Evolutionary conservation across 2,329 filamentous ascomycete genomes (phyloP).

Genomic region (Colletotrichum sidae): DNA sequence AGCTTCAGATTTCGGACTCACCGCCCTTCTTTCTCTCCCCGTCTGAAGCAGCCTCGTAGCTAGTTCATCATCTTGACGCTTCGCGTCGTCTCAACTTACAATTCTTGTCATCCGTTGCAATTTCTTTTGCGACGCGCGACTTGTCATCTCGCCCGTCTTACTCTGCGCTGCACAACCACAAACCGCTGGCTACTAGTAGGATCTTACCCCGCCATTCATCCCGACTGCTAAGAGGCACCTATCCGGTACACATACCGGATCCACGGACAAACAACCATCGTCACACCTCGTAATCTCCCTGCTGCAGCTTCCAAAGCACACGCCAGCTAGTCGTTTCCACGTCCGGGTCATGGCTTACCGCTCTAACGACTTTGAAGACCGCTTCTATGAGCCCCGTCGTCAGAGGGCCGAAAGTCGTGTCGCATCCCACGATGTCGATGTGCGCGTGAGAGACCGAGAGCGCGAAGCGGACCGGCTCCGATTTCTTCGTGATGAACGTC

Average conservation of each 20-base stretch:
- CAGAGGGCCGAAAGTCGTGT: constrained; percentile 42
- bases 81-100: too few relatives aligned
- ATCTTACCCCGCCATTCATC: constrained; percentile 37
- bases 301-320: not conserved
- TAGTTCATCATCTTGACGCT: not conserved
- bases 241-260: too few relatives aligned
- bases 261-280: constrained; percentile 15
- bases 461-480: constrained; percentile 53
- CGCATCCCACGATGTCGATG: constrained; percentile 48
- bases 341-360: constrained; percentile 29
- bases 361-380: constrained; percentile 38
- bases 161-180: constrained; percentile 25
- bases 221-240: constrained; percentile 11
- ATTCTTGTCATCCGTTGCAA: not conserved
- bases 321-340: too few relatives aligned
- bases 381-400: constrained; percentile 41
- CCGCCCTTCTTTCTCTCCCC: constrained; percentile 15
- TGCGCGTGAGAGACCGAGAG: constrained; percentile 57
- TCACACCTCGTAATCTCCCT: constrained; percentile 9
- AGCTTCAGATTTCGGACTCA: constrained; percentile 16
- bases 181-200: constrained; percentile 3
- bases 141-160: constrained; percentile 10
- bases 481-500: constrained; percentile 63
- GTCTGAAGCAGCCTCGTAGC: constrained; percentile 10
- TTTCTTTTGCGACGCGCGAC: constrained; percentile 22